phyloP scores from a whole-genome alignment of 352 stramenopile species.

The Plasmopara halstedii region DNA sequence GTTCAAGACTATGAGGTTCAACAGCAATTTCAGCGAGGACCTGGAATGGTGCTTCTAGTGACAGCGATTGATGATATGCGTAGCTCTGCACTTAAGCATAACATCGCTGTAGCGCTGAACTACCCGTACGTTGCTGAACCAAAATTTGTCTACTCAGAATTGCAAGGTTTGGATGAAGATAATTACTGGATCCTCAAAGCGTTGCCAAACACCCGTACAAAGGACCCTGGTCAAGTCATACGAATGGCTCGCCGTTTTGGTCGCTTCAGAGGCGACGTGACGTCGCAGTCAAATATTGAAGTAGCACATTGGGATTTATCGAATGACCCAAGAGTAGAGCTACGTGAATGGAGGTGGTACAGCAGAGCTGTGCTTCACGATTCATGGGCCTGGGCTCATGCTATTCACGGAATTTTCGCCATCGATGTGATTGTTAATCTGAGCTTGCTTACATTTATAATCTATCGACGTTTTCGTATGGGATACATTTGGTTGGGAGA shows the following conservation, averaged over 20 bases:
- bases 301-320: conserved; percentile 15
- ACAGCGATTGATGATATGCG: conserved; percentile 19
- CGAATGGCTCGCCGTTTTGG: conserved; percentile 18
- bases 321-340: conserved; percentile 7
- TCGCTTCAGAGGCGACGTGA: conserved; percentile 18
- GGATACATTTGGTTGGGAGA: conserved; percentile 34
- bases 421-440: conserved; percentile 23
- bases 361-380: conserved; percentile 19
- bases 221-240: conserved; percentile 8
- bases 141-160: conserved; percentile 7
- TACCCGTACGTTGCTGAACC: conserved; percentile 15
- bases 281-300: conserved; percentile 33
- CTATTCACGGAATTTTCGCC: conserved; percentile 28
- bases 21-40: conserved; percentile 9
- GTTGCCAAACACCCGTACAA: background rate
- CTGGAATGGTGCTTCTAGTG: conserved; percentile 8
- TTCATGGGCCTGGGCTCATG: conserved; percentile 37
- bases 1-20: conserved; percentile 17
- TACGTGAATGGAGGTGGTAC: conserved; percentile 18
- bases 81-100: conserved; percentile 4
- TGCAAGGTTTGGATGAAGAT: conserved; percentile 1
- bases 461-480: conserved; percentile 13
- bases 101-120: conserved; percentile 13
- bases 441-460: conserved; percentile 23
- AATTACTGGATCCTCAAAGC: conserved; percentile 9